Evolutionary conservation across 1,284 basidiomycete genomes (phyloP).

Genomic region (Ceratobasidium sp.): DNA sequence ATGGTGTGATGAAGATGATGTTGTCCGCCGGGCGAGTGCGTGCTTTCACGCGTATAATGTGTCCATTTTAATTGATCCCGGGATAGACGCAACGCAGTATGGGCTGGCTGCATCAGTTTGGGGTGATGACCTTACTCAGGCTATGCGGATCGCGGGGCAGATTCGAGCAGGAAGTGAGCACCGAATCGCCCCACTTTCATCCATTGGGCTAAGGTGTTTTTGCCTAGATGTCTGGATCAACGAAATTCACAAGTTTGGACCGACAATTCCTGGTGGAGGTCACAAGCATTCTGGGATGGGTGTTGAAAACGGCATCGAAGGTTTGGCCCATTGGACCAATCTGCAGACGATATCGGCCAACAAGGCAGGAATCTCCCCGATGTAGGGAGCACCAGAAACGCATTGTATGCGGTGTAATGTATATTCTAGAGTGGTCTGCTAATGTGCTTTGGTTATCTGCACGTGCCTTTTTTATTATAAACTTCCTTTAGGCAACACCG

Average conservation of each 20-base stretch:
- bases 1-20: conserved; percentile 36
- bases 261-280: conserved; percentile 30
- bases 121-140: conserved; percentile 4
- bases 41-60: background rate
- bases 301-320: conserved; percentile 32
- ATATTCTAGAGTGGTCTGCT: background rate
- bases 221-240: conserved; percentile 38
- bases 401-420: background rate
- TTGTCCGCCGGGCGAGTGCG: conserved; percentile 28
- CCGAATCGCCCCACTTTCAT: background rate
- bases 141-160: conserved; percentile 10
- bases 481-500: too few species aligned
- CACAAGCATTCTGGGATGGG: conserved; percentile 37
- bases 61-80: background rate
- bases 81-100: conserved; percentile 15
- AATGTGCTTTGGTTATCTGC: background rate
- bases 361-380: conserved; percentile 13
- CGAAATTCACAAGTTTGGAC: conserved; percentile 41
- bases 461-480: too few species aligned
- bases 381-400: background rate
- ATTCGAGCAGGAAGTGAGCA: conserved; percentile 39
- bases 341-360: conserved; percentile 38
- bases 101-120: conserved; percentile 38
- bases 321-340: conserved; percentile 29
- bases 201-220: background rate